Evolutionary conservation across 2,329 filamentous ascomycete genomes (phyloP).

Genomic region (Ophiocordyceps polyrhachis-furcata): DNA sequence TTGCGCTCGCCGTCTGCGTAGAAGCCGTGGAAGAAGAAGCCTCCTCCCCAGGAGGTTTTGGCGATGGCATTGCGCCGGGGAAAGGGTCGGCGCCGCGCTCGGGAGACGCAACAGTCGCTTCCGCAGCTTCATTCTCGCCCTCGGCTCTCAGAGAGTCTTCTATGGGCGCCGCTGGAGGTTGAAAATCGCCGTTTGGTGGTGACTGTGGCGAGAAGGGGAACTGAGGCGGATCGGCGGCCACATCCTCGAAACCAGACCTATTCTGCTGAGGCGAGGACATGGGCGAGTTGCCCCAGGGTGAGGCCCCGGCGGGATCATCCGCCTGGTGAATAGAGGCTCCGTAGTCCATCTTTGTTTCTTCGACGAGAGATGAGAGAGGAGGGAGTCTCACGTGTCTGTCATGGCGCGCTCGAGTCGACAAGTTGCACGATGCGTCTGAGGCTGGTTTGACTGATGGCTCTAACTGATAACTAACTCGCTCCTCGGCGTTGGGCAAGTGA

Average conservation of each 20-base stretch:
- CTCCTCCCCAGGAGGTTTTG: slow-evolving; percentile 11
- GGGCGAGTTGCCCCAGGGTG: slow-evolving; percentile 38
- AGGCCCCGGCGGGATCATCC: slow-evolving; percentile 31
- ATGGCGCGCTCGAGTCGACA: slow-evolving; percentile 1
- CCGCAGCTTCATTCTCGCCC: slow-evolving; percentile 18
- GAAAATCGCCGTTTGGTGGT: slow-evolving; percentile 26
- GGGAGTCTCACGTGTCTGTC: slow-evolving; percentile 1
- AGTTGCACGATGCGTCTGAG: too few relatives aligned
- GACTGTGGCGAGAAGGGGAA: slow-evolving; percentile 24
- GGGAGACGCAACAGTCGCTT: slow-evolving; percentile 5
- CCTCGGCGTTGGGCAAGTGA: too few relatives aligned
- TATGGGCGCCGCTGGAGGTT: slow-evolving; percentile 27
- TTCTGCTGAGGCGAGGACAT: slow-evolving; percentile 29
- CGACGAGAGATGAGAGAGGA: neutral
- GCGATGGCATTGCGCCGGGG: slow-evolving; percentile 2
- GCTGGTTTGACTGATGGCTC: too few relatives aligned
- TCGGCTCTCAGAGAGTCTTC: slow-evolving; percentile 23
- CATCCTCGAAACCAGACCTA: slow-evolving; percentile 21
- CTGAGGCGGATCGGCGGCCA: slow-evolving; percentile 22
- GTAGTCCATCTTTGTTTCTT: slow-evolving; percentile 32
- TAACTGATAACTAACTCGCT: too few relatives aligned
- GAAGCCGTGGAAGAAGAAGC: slow-evolving; percentile 2
- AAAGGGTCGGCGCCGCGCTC: slow-evolving; percentile 2
- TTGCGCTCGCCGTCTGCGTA: slow-evolving; percentile 14
- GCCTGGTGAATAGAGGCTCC: slow-evolving; percentile 34